Evolutionary conservation across 208 protist species (phyloP), one percentile per base, ranked within the genome.

Genomic region (Leishmania amazonensis): DNA sequence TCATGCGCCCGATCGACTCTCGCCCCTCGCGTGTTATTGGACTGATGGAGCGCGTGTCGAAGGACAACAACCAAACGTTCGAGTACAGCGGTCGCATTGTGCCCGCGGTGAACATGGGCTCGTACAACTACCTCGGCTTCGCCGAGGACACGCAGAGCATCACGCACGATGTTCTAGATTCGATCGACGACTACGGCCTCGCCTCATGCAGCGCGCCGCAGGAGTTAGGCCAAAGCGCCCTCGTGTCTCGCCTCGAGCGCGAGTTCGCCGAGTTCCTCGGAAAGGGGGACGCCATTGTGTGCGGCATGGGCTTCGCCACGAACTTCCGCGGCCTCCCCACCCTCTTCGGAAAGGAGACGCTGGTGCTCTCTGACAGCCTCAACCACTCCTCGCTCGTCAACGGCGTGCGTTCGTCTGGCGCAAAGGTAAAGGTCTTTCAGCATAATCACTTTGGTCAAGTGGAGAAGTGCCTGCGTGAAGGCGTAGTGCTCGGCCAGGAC

Each of bases 81-180:
- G 51, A 90, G 83, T 89, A 95, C 58, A 99, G 94, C 28, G 97
- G 96, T 74, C 78, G 90, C 70, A 90, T 90, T 19, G 90, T 93
- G 67, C 87, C 89, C 11, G 92, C 87, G 73, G 87, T 99, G 58
- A 99, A 99, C 90, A 85, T 99, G 45, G 95, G 93, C 31, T 99
- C 96, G 38, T 99, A 99, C 93, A 99, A 99, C 94, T 99, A 99
- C 92, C 93, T 99, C 1, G 99, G 99, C 58, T 99, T 99, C 87
- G 99, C 97, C 6, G 94, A 99, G 72, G 98, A 97, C 83, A 90
- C 94, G 35, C 90, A 90, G 54, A 88, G 84, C 75, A 94, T 98
- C 76, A 96, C 90, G 17, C 90, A 96, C 58, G 80, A 91, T 19
- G 94, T 98, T 19, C 79, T 98, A 6, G 91, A 98, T 49, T 82